A percentile compares a stretch with the other conserved stretches of the same genome.
Conservation (phyloP, 2,329 filamentous ascomycete species). For the Aspergillus ochraceus region DNA sequence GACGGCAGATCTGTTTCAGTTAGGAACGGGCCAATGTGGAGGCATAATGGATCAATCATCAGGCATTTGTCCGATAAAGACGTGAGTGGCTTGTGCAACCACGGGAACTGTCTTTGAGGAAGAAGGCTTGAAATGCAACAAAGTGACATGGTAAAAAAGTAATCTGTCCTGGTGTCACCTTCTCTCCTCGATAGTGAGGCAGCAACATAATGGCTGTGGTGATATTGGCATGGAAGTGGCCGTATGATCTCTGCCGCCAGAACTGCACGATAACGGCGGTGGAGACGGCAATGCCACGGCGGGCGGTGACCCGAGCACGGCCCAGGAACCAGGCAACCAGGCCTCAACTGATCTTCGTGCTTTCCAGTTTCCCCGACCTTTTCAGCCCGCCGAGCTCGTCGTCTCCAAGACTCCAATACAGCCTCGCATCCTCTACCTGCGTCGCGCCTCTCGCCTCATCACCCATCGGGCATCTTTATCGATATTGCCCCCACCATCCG, state of each 20-base stretch:
- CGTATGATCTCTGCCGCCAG: not conserved
- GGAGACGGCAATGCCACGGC: not conserved
- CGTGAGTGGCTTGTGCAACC: not conserved
- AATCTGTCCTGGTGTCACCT: not conserved
- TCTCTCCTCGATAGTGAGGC: not conserved
- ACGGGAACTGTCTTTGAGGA: not conserved
- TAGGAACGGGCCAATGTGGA: not conserved
- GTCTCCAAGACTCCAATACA: not conserved
- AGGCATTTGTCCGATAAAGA: not conserved
- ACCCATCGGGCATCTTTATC: not conserved
- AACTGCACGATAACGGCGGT: not conserved
- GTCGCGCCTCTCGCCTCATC: not conserved
- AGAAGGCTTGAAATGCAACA: not conserved
- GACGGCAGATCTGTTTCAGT: not conserved
- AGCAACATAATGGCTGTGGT: not conserved
- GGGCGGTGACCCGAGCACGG: not conserved
- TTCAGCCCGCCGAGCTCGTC: not conserved
- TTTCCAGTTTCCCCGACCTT: not conserved
- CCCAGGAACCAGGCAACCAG: not conserved
- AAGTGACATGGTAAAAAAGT: not conserved
- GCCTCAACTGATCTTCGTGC: not conserved
- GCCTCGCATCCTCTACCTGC: not conserved
- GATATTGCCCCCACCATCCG: not conserved
- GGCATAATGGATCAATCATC: not conserved
- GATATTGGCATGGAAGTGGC: not conserved